A percentile compares a stretch with the other conserved stretches of the same genome.
phyloP scores from a whole-genome alignment of 2,329 filamentous ascomycete species.

The Paracamarosporium sp. region DNA sequence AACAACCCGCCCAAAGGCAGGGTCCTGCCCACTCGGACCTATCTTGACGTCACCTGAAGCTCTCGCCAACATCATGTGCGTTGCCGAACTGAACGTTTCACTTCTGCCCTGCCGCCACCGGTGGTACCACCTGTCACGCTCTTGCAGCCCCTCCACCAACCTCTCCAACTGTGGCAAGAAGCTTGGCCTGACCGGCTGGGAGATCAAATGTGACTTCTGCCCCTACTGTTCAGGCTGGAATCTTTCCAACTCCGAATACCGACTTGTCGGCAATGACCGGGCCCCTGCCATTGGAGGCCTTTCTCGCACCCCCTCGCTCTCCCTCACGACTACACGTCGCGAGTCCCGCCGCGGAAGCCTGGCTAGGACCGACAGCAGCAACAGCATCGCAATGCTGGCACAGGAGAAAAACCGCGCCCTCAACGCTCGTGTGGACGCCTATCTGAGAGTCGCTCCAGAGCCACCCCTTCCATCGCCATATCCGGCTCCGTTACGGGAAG shows the following conservation, averaged over 20 bases:
- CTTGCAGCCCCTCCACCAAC: slow-evolving; percentile 53
- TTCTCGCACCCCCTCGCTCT: slow-evolving; percentile 48
- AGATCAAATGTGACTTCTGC: slow-evolving; percentile 55
- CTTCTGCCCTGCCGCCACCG: slow-evolving; percentile 55
- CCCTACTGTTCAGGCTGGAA: slow-evolving; percentile 54
- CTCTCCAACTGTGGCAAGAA: slow-evolving; percentile 55
- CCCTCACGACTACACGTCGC: slow-evolving; percentile 43
- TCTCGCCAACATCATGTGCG: slow-evolving; percentile 50
- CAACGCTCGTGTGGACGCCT: slow-evolving; percentile 48
- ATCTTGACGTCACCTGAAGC: slow-evolving; percentile 35
- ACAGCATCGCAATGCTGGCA: slow-evolving; percentile 44
- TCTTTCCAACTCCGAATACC: slow-evolving; percentile 52
- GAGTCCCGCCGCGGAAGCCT: slow-evolving; percentile 47
- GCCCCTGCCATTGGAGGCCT: slow-evolving; percentile 50
- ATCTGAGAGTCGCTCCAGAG: slow-evolving; percentile 40
- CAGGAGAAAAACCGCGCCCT: slow-evolving; percentile 49
- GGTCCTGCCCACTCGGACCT: slow-evolving; percentile 23
- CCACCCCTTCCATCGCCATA: slow-evolving; percentile 31
- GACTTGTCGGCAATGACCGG: slow-evolving; percentile 51
- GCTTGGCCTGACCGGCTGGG: slow-evolving; percentile 57
- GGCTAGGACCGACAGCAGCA: slow-evolving; percentile 44
- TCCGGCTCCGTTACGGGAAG: slow-evolving; percentile 33
- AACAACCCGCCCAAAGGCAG: slow-evolving; percentile 29
- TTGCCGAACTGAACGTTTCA: slow-evolving; percentile 58
- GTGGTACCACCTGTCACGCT: slow-evolving; percentile 56